A percentile compares a stretch with the other conserved stretches of the same genome.
Conservation (phyloP, 2,329 filamentous ascomycete genomes). For the Diaporthe batatas region DNA sequence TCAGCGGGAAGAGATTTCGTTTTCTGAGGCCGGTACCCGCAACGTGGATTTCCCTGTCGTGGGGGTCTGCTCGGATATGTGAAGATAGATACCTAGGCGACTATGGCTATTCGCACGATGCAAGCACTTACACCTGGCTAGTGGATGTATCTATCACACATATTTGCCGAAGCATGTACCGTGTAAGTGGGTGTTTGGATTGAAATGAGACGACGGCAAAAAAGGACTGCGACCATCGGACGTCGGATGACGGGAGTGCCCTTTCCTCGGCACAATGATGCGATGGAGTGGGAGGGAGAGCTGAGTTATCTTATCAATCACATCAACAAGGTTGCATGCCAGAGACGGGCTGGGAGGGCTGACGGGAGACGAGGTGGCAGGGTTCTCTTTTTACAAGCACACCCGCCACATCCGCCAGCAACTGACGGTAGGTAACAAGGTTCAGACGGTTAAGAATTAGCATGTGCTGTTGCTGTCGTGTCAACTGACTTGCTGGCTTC, state of each 20-base stretch:
- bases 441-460: not conserved
- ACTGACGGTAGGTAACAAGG: not conserved
- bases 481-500: not conserved
- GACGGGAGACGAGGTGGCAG: conserved; percentile 2
- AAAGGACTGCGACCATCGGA: conserved; percentile 23
- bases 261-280: conserved; percentile 6
- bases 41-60: not conserved
- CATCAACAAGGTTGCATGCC: conserved; percentile 17
- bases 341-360: not conserved
- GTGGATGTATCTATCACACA: not conserved
- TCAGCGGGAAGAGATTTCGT: conserved; percentile 15
- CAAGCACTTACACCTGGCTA: not conserved
- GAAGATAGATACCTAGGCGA: too few relatives aligned
- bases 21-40: not conserved
- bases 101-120: not conserved
- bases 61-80: not conserved
- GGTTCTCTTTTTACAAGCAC: conserved; percentile 5
- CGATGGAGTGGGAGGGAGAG: not conserved
- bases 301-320: conserved; percentile 32
- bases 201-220: conserved; percentile 20
- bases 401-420: conserved; percentile 24
- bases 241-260: conserved; percentile 12
- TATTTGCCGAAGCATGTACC: conserved; percentile 5
- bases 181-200: not conserved
- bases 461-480: conserved; percentile 27